Evolutionary conservation across 352 stramenopile species (phyloP).

Genomic region (Phytophthora agathidicida): DNA sequence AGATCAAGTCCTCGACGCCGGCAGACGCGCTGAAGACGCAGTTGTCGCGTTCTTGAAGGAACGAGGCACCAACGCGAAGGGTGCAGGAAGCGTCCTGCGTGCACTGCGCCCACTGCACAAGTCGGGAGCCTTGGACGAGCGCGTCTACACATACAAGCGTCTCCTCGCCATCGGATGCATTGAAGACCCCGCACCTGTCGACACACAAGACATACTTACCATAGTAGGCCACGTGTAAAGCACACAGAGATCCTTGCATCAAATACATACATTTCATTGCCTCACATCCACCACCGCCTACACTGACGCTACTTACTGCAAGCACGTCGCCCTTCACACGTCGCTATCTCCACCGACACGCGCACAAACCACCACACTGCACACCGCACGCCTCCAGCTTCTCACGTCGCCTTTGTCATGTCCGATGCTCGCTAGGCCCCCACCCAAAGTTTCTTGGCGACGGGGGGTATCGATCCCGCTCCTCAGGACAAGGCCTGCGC

Average conservation of each 20-base stretch:
- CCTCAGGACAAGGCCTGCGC: background rate
- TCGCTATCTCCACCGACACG: background rate
- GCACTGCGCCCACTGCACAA: background rate
- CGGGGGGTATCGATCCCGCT: background rate
- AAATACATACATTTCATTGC: background rate
- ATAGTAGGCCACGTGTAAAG: background rate
- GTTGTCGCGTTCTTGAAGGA: background rate
- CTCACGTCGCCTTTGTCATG: background rate
- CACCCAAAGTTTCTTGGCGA: background rate
- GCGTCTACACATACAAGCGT: background rate
- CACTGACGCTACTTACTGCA: background rate
- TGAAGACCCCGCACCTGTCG: background rate
- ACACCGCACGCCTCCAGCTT: background rate
- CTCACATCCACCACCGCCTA: background rate
- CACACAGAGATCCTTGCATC: background rate
- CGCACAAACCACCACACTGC: background rate
- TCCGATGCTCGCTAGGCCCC: background rate
- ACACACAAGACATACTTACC: too few relatives aligned
- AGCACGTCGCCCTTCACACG: background rate
- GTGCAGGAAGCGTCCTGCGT: background rate
- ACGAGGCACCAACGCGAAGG: background rate
- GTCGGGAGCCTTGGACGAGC: background rate
- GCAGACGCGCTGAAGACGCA: background rate
- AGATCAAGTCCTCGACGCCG: background rate
- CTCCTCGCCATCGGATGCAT: background rate